Base-by-base conservation (phyloP, 768 basidiomycete species). In the Arthromyces matolae region DNA sequence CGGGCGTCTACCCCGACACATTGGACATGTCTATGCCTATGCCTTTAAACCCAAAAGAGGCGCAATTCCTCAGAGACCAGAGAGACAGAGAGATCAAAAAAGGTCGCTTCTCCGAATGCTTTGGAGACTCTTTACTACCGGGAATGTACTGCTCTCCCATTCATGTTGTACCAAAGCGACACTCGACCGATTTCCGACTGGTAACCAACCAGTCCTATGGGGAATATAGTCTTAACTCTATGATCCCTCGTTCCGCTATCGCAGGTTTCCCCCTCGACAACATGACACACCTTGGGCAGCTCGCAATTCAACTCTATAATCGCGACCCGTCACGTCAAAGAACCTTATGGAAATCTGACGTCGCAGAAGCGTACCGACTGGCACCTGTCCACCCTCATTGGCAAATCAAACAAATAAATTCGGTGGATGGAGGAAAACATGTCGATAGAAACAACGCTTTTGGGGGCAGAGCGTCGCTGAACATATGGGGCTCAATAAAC, bases 151-250 rank as follows among this genome's bases (percentile, higher is more conserved):
- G 5, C 3, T 18, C 19, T 47, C 70, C 71, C 0, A 50, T 73
- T 0, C 59, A 66, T 16, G 63, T 63, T 0, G 64, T 77, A 0
- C 71, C 68, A 0, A 70, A 71, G 14, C 50, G 57, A 0, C 16
- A 51, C 0, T 59, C 65, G 0, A 48, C 51, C 9, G 67, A 72
- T 7, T 42, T 71, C 1, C 52, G 65, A 0, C 58, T 78, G 0
- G 58, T 78, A 1, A 69, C 61, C 0, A 58, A 78, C 39, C 69
- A 76, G 0, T 67, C 63, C 24, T 62, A 60, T 3, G 61, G 64
- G 0, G 3, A 32, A 9, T 32, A 32, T 9, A 12, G 12, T 32
- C 31, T 32, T 10, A 32, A 47, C 3, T 43, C 51, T 1, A 59
- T 63, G 49, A 58, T 69, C 19, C 16, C 27, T 1, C 47, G 42